These are phyloP conservation scores for Sphenostylis stenocarpa DNA, from an alignment of 306 rosid genomes.

Conservation along the genomic window DNA sequence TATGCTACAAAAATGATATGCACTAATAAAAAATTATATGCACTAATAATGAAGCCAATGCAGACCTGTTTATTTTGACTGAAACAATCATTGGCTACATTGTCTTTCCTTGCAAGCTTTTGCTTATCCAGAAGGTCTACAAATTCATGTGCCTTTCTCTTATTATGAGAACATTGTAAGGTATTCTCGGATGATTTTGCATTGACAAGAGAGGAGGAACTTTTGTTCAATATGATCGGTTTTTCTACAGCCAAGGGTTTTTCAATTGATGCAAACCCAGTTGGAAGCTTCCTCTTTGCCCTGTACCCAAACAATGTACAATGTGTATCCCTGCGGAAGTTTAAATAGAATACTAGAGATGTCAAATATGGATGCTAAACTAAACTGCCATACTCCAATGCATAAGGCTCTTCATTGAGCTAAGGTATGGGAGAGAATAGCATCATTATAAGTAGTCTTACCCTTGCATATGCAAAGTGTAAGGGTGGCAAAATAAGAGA, in stretches of 20 bases:
- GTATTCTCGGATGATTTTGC: constrained; percentile 27
- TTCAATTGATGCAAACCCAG: constrained; percentile 1
- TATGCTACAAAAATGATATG: neutral
- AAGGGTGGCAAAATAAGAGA: no score
- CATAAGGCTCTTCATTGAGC: no score
- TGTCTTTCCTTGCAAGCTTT: constrained; percentile 37
- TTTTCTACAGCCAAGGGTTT: constrained; percentile 33
- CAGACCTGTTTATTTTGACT: constrained; percentile 50
- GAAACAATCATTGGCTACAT: constrained; percentile 31
- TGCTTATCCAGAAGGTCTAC: constrained; percentile 37
- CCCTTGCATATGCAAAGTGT: no score
- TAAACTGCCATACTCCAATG: neutral
- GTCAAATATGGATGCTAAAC: constrained; percentile 21
- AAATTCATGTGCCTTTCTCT: constrained; percentile 59
- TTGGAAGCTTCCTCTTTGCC: constrained; percentile 35
- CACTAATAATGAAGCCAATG: constrained; percentile 28
- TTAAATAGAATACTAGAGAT: constrained; percentile 19
- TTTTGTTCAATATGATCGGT: constrained; percentile 29
- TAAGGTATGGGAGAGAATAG: no score
- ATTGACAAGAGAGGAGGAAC: constrained; percentile 25
- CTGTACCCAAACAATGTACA: constrained; percentile 74
- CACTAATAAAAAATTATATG: neutral
- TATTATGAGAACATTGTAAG: constrained; percentile 42
- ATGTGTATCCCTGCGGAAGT: constrained; percentile 68
- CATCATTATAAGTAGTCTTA: no score